phyloP scores from a whole-genome alignment of 1,284 basidiomycete genomes.

The Trametes hirsuta region DNA sequence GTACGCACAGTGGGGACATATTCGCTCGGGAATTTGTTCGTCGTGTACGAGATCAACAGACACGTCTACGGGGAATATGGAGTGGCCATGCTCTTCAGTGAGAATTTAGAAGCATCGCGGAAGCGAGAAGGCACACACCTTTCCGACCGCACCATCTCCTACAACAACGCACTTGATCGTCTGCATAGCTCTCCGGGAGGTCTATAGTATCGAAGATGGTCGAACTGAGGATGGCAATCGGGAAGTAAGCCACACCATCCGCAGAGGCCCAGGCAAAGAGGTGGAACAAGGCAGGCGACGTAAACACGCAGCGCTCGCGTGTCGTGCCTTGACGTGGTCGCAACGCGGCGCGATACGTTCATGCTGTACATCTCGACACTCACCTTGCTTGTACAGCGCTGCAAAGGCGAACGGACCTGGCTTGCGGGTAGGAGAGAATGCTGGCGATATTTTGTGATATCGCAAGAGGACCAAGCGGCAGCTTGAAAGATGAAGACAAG shows the following conservation, averaged over 20 bases:
- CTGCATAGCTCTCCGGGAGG: constrained; percentile 66
- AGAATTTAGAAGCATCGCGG: constrained; percentile 3
- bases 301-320: constrained; percentile 27
- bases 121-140: constrained; percentile 60
- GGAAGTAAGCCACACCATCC: constrained; percentile 9
- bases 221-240: constrained; percentile 4
- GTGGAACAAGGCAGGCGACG: constrained; percentile 10
- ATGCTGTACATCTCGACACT: constrained; percentile 1
- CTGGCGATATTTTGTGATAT: constrained; percentile 26
- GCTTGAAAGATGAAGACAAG: constrained; percentile 13
- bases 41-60: constrained; percentile 99
- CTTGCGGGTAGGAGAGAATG: constrained; percentile 13
- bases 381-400: constrained; percentile 28
- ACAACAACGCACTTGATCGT: constrained; percentile 99
- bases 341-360: no score
- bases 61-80: constrained; percentile 70
- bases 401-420: constrained; percentile 8
- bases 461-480: constrained; percentile 16
- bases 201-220: constrained; percentile 28
- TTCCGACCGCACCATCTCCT: constrained; percentile 99
- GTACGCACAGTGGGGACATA: constrained; percentile 94
- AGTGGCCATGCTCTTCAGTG: not conserved
- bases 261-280: constrained; percentile 7
- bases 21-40: constrained; percentile 98
- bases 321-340: constrained; percentile 22